Evolutionary conservation across 2,329 filamentous ascomycete genomes (phyloP), one percentile per base, ranked within the genome.

Genomic region (Penicillium sp.): DNA sequence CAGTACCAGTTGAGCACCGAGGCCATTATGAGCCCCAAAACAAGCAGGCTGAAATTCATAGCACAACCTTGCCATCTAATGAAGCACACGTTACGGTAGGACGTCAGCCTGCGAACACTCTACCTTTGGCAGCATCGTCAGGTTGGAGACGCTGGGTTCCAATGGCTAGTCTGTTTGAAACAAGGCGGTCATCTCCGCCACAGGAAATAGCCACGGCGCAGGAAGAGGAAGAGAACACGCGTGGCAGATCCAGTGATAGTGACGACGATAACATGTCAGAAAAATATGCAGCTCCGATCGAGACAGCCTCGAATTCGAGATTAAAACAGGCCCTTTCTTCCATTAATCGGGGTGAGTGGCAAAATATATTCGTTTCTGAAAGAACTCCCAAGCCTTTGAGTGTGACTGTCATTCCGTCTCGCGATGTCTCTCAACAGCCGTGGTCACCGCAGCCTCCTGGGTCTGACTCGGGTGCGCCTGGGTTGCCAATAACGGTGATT

Each of bases 371-470:
- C 18, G 26, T 35, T 14, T 4, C 26, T 35, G 21, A 30, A 18
- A 47, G 47, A 7, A 42, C 68, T 3, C 74, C 78, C 20, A 65
- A 66, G 6, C 71, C 79, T 20, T 63, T 84, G 12, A 82, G 82
- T 2, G 77, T 85, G 20, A 86, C 82, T 0, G 77, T 86, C 28
- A 84, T 87, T 51, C 84, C 83, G 3, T 82, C 83, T 3, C 81
- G 83, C 59, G 78, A 78, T 23, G 74, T 80, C 40, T 75, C 74
- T 40, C 79, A 79, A 35, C 72, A 82, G 47, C 80, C 79, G 5
- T 84, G 81, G 80, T 82, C 77, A 43, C 80, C 81, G 7, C 72
- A 74, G 47, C 38, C 51, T 23, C 46, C 43, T 20, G 38, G 42
- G 11, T 16, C 24, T 12, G 45, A 43, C 4, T 18, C 26, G 23